Conservation (phyloP, 2,329 filamentous ascomycete species). For the Epichloe scottii region DNA sequence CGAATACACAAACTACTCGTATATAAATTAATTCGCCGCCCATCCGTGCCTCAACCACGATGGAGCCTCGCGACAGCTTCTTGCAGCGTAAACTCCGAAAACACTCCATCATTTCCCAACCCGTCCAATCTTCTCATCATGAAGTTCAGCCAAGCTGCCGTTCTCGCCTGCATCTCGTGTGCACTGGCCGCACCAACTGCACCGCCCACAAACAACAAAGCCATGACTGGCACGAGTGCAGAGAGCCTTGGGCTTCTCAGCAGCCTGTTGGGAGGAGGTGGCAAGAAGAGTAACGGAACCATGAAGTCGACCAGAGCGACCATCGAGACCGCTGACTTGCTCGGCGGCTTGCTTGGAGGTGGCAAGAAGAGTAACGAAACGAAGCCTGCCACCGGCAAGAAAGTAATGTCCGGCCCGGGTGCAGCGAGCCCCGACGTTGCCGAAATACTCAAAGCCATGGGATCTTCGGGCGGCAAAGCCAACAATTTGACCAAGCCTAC, state of each 20-base stretch:
- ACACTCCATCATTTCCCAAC: neutral
- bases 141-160: neutral
- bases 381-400: neutral
- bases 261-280: too few relatives aligned
- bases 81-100: neutral
- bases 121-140: neutral
- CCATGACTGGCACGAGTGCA: neutral
- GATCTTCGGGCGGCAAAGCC: neutral
- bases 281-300: too few relatives aligned
- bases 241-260: neutral
- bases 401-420: too few relatives aligned
- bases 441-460: neutral
- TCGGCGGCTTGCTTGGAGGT: too few relatives aligned
- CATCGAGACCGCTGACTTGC: too few relatives aligned
- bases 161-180: conserved; percentile 1
- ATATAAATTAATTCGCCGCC: neutral
- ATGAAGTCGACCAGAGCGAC: too few relatives aligned
- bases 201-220: neutral
- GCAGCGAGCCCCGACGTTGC: neutral
- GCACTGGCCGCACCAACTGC: neutral
- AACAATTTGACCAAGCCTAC: neutral
- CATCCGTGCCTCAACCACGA: neutral
- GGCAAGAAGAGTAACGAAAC: too few relatives aligned
- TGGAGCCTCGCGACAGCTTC: neutral
- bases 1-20: neutral